These are phyloP conservation scores for Boletus vinaceobasis DNA, from an alignment of 768 basidiomycete species.

Conservation along the genomic window DNA sequence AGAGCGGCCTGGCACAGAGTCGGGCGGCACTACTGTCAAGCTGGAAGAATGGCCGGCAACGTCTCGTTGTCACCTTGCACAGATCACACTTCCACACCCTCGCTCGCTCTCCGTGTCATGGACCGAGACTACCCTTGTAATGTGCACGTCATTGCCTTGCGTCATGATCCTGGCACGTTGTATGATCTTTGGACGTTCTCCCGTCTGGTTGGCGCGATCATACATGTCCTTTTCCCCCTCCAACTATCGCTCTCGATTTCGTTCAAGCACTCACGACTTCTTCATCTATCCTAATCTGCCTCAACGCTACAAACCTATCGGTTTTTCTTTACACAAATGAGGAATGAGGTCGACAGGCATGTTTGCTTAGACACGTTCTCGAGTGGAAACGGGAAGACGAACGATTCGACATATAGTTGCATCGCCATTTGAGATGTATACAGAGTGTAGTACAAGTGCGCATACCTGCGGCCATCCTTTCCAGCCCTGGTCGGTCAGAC, in stretches of 20 bases:
- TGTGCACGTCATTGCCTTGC: not conserved
- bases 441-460: too few species aligned
- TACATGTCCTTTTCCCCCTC: slow-evolving; percentile 15
- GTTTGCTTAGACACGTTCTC: not conserved
- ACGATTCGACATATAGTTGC: not conserved
- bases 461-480: too few species aligned
- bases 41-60: slow-evolving; percentile 43
- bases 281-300: too few species aligned
- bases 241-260: too few species aligned
- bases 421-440: too few species aligned
- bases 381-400: not conserved
- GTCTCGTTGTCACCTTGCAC: not conserved
- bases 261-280: too few species aligned
- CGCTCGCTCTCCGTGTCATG: too few species aligned
- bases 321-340: not conserved
- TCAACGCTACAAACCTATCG: not conserved
- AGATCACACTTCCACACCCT: not conserved
- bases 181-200: too few species aligned
- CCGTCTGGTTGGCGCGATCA: too few species aligned
- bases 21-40: slow-evolving; percentile 55
- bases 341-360: slow-evolving; percentile 2
- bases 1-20: slow-evolving; percentile 25
- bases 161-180: too few species aligned
- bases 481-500: too few species aligned
- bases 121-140: not conserved